Conservation (phyloP, 306 rosid genomes). For the Lablab purpureus region DNA sequence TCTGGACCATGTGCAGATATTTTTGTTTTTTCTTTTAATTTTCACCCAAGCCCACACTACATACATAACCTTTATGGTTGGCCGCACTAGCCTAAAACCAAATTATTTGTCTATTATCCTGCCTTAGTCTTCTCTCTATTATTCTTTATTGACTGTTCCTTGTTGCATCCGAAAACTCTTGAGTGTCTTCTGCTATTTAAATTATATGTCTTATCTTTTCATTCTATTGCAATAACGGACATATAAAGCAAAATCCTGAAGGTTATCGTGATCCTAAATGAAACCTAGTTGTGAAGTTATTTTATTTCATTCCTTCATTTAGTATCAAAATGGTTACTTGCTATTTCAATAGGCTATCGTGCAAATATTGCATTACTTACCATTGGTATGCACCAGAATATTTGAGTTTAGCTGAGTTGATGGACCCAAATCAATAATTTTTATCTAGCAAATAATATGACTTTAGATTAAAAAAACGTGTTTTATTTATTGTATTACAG, state of each 20-base stretch:
- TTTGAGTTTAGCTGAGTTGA: slow-evolving; percentile 27
- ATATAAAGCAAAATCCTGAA: neutral
- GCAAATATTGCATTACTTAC: slow-evolving; percentile 18
- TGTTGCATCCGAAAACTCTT: neutral
- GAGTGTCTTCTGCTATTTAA: neutral
- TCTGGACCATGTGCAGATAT: neutral
- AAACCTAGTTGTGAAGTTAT: slow-evolving; percentile 17
- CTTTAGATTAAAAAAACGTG: neutral
- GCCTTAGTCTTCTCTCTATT: neutral
- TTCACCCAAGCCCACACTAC: neutral
- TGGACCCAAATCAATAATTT: slow-evolving; percentile 3
- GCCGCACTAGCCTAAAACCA: neutral
- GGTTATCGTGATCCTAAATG: neutral
- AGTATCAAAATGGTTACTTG: neutral
- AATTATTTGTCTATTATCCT: neutral
- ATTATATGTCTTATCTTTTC: neutral
- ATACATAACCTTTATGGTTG: slow-evolving; percentile 5
- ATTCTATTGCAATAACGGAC: neutral
- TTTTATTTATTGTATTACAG: slow-evolving; percentile 25
- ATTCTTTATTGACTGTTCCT: slow-evolving; percentile 18
- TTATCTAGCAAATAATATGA: slow-evolving; percentile 17
- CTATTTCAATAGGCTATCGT: neutral
- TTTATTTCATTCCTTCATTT: neutral
- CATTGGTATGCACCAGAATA: neutral
- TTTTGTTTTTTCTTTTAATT: neutral